phyloP scores from a whole-genome alignment of 2,329 filamentous ascomycete genomes.

The Penicillium sp. region DNA sequence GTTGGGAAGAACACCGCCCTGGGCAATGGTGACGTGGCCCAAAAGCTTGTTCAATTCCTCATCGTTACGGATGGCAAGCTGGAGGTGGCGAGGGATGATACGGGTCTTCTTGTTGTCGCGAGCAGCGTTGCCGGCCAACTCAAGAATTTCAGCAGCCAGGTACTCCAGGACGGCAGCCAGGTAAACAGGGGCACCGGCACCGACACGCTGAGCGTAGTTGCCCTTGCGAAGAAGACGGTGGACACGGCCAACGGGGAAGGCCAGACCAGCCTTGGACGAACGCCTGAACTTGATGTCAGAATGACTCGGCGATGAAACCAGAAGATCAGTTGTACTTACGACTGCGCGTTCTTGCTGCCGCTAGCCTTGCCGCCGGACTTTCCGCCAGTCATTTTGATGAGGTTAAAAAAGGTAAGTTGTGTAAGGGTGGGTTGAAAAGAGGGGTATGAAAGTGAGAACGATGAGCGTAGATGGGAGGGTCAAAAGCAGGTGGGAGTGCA shows the following conservation, averaged over 20 bases:
- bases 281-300: constrained; percentile 62
- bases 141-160: constrained; percentile 96
- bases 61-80: constrained; percentile 98
- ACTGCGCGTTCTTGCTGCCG: constrained; percentile 98
- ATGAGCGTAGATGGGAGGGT: constrained; percentile 26
- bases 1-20: constrained; percentile 95
- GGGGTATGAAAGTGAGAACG: constrained; percentile 10
- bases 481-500: constrained; percentile 30
- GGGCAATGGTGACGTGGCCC: constrained; percentile 92
- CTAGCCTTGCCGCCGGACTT: constrained; percentile 99
- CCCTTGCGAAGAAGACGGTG: constrained; percentile 98
- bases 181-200: constrained; percentile 95
- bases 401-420: constrained; percentile 16
- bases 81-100: constrained; percentile 98
- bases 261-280: constrained; percentile 98
- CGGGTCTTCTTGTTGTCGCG: constrained; percentile 99
- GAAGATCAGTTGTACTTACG: constrained; percentile 63
- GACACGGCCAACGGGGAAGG: constrained; percentile 98
- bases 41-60: constrained; percentile 99
- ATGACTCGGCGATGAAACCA: constrained; percentile 7
- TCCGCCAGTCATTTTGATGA: constrained; percentile 97
- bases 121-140: constrained; percentile 96
- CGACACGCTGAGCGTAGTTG: constrained; percentile 99
- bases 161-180: constrained; percentile 97
- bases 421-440: constrained; percentile 33